Conservation (phyloP, 495 filamentous ascomycete species). For the Neurospora sp. region DNA sequence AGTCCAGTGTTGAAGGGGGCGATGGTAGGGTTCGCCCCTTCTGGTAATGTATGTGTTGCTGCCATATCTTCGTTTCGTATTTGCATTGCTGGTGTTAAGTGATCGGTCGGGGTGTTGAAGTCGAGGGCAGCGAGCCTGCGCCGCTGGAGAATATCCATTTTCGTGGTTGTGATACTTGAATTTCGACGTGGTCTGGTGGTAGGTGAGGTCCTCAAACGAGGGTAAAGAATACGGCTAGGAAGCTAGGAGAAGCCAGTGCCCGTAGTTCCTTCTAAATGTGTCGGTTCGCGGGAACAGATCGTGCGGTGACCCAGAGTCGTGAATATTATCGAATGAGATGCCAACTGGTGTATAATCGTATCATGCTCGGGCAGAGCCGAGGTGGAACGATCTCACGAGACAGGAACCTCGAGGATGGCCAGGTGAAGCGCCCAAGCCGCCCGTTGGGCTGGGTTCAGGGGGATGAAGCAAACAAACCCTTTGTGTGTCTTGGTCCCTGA, state of each 20-base stretch:
- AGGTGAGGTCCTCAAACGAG: neutral
- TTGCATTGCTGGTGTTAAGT: constrained; percentile 6
- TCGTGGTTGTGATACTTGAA: neutral
- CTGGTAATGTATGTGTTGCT: constrained; percentile 3
- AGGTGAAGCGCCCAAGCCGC: neutral
- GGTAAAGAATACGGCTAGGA: neutral
- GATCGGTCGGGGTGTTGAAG: neutral
- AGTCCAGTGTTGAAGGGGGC: constrained; percentile 36
- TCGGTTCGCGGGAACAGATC: neutral
- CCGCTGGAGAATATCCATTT: constrained; percentile 14
- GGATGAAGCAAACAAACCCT: neutral
- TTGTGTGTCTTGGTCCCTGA: constrained; percentile 1
- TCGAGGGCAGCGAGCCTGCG: constrained; percentile 14
- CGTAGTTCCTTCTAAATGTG: neutral
- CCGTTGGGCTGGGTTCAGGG: neutral
- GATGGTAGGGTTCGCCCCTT: constrained; percentile 24
- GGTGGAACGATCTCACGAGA: neutral
- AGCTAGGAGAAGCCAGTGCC: neutral
- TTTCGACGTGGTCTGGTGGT: neutral
- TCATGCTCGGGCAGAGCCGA: neutral
- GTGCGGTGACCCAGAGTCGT: neutral
- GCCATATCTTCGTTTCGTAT: constrained; percentile 3
- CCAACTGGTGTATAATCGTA: neutral
- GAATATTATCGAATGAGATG: neutral
- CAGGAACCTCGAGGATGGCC: neutral